A percentile compares a stretch with the other conserved stretches of the same genome.
These are phyloP conservation scores for Canavalia gladiata DNA, from an alignment of 306 rosid species.

Conservation along the genomic window DNA sequence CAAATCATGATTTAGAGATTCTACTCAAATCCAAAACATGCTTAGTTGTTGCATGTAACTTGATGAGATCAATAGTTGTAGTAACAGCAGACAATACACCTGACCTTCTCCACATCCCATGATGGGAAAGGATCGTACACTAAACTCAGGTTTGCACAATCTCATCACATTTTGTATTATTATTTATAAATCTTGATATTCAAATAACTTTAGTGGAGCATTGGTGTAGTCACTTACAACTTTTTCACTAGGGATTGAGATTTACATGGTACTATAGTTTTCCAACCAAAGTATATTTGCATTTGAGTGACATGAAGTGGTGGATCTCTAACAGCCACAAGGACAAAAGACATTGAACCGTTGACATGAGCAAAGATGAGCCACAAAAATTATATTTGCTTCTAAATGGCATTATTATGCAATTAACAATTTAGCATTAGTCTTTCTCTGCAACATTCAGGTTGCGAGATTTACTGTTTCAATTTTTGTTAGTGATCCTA, in stretches of 20 bases:
- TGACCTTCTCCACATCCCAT: conserved; percentile 22
- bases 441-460: conserved; percentile 33
- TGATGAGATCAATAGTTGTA: not conserved
- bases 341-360: conserved; percentile 26
- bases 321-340: conserved; percentile 35
- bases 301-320: conserved; percentile 42
- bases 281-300: conserved; percentile 10
- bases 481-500: conserved; percentile 46
- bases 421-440: conserved; percentile 16
- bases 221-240: conserved; percentile 1
- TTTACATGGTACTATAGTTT: not conserved
- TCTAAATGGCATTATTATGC: conserved; percentile 32
- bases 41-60: not conserved
- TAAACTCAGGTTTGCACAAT: conserved; percentile 19
- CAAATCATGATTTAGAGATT: not conserved
- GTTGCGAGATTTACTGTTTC: conserved; percentile 27
- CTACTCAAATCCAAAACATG: not conserved
- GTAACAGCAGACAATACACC: conserved; percentile 9
- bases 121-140: conserved; percentile 23
- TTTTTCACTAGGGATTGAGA: not conserved
- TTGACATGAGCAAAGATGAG: conserved; percentile 19
- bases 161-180: conserved; percentile 7
- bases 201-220: conserved; percentile 1
- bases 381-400: conserved; percentile 30
- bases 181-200: not conserved